Evolutionary conservation across 495 filamentous ascomycete genomes (phyloP).

Genomic region (Hypoxylon fuscum): DNA sequence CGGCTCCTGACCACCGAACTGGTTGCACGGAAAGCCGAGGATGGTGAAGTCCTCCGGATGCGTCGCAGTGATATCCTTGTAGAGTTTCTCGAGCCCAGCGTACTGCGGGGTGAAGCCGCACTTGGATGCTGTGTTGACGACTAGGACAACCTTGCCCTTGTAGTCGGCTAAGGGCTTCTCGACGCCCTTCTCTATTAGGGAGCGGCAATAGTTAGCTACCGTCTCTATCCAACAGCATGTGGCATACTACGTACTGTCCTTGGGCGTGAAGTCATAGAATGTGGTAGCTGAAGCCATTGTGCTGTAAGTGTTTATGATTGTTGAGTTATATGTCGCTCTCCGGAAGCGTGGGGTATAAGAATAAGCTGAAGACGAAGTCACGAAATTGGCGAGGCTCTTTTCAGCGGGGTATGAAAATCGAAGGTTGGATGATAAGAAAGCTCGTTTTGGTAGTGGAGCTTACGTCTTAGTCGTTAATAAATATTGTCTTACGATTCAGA

Average conservation of each 20-base stretch:
- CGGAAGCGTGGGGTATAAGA: constrained; percentile 19
- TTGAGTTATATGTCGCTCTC: neutral
- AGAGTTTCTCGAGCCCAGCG: constrained; percentile 86
- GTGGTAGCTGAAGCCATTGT: constrained; percentile 88
- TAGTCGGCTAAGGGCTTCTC: constrained; percentile 73
- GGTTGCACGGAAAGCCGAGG: constrained; percentile 98
- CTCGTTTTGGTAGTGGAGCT: constrained; percentile 8
- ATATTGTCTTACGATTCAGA: neutral
- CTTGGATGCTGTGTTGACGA: constrained; percentile 99
- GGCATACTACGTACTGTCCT: constrained; percentile 75
- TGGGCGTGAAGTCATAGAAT: constrained; percentile 91
- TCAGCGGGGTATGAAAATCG: constrained; percentile 29
- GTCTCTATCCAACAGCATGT: too few species aligned
- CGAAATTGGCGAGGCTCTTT: constrained; percentile 18
- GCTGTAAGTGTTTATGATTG: constrained; percentile 28
- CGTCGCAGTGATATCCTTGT: constrained; percentile 74
- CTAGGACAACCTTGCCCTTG: constrained; percentile 89
- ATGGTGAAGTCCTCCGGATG: constrained; percentile 82
- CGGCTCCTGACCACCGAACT: constrained; percentile 92
- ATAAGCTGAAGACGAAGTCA: constrained; percentile 13
- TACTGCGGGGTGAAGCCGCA: constrained; percentile 99
- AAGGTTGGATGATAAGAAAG: constrained; percentile 16
- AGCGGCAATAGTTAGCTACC: constrained; percentile 14
- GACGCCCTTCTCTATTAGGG: constrained; percentile 73
- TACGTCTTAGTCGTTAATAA: neutral